phyloP scores from a whole-genome alignment of 1,284 basidiomycete species.

The Pterulicium gracile region DNA sequence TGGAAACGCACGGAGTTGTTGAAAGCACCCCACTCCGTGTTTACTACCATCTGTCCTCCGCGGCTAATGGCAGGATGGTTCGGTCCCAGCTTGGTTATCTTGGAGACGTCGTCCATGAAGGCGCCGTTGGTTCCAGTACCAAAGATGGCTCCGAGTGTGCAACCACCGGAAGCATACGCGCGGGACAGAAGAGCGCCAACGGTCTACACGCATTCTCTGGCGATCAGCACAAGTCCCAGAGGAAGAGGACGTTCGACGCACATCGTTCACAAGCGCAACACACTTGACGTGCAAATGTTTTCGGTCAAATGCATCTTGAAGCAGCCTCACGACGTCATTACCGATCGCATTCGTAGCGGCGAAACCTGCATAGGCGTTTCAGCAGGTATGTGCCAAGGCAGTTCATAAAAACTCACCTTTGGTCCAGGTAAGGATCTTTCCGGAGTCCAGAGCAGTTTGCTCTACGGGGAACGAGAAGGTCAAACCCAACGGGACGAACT shows the following conservation, averaged over 20 bases:
- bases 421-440: conserved; percentile 93
- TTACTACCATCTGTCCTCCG: conserved; percentile 85
- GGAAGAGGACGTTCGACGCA: conserved; percentile 28
- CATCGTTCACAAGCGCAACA: conserved; percentile 94
- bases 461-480: conserved; percentile 98
- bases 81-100: conserved; percentile 70
- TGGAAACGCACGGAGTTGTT: conserved; percentile 63
- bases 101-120: conserved; percentile 80
- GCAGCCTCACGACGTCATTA: conserved; percentile 82
- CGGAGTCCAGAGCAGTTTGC: conserved; percentile 85
- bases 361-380: conserved; percentile 48
- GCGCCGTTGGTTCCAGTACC: conserved; percentile 98
- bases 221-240: conserved; percentile 2
- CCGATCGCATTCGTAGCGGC: conserved; percentile 85
- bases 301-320: conserved; percentile 90
- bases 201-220: no score
- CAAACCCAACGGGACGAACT: conserved; percentile 72
- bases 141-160: conserved; percentile 87
- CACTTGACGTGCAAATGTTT: conserved; percentile 93
- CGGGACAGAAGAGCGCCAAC: conserved; percentile 90
- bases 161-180: conserved; percentile 85
- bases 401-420: conserved; percentile 40
- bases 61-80: conserved; percentile 44
- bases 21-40: conserved; percentile 97
- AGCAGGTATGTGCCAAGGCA: not conserved